Conservation (phyloP, 352 stramenopile species). For the Pythium plurisporium region DNA sequence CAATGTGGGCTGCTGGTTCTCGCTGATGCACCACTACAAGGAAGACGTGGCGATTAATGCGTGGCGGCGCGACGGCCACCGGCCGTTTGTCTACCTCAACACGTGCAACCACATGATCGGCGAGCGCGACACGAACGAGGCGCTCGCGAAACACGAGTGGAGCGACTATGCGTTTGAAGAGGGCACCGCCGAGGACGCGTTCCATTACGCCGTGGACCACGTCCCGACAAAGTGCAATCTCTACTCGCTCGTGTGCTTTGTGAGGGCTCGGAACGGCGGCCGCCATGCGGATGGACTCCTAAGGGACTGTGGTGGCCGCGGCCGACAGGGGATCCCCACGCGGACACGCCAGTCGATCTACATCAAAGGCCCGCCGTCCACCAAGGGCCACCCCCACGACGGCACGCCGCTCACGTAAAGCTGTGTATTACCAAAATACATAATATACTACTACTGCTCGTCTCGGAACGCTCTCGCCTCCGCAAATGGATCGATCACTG, state of each 20-base stretch:
- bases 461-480: neutral
- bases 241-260: constrained; percentile 83
- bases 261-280: constrained; percentile 67
- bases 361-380: constrained; percentile 25
- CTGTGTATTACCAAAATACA: too few species aligned
- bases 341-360: constrained; percentile 63
- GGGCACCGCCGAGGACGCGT: constrained; percentile 62
- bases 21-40: constrained; percentile 86
- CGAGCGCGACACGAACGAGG: constrained; percentile 76
- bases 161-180: constrained; percentile 76
- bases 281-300: constrained; percentile 14
- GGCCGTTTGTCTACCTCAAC: constrained; percentile 81
- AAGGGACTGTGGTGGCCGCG: constrained; percentile 58
- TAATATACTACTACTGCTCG: neutral
- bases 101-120: constrained; percentile 90
- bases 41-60: constrained; percentile 41
- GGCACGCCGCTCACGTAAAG: constrained; percentile 11
- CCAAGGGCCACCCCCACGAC: constrained; percentile 11
- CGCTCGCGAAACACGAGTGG: constrained; percentile 76
- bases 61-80: constrained; percentile 47
- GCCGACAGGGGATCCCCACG: constrained; percentile 48
- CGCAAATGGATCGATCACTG: neutral
- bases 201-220: constrained; percentile 72
- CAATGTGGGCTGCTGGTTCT: constrained; percentile 83
- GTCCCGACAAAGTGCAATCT: constrained; percentile 85